These are phyloP conservation scores for Talaromyces ruber DNA, from an alignment of 495 filamentous ascomycete species.

Conservation along the genomic window DNA sequence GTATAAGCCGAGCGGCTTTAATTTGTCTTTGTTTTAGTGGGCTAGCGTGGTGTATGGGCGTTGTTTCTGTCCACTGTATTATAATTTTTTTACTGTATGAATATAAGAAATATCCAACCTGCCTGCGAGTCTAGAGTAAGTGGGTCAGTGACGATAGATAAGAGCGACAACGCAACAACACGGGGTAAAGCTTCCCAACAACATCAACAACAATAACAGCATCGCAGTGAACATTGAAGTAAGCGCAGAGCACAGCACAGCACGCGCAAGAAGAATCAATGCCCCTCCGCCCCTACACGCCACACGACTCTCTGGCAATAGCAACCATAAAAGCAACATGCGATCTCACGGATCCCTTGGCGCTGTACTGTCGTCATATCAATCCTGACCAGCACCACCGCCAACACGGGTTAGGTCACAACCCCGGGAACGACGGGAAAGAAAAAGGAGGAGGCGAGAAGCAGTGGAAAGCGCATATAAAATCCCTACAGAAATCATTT, in stretches of 20 bases:
- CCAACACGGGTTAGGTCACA: no score
- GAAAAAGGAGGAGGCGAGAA: neutral
- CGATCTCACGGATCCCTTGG: slow-evolving; percentile 3
- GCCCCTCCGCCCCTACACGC: neutral
- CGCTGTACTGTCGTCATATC: neutral
- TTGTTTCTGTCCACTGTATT: neutral
- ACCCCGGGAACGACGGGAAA: neutral
- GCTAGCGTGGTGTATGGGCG: neutral
- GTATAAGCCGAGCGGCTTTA: slow-evolving; percentile 33
- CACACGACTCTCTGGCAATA: neutral
- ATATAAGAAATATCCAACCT: neutral
- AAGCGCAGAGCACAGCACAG: no score
- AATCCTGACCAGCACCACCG: neutral
- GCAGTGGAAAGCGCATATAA: slow-evolving; percentile 2
- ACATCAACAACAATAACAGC: neutral
- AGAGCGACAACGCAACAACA: neutral
- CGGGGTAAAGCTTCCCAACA: neutral
- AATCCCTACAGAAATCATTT: neutral
- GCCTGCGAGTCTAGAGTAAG: neutral
- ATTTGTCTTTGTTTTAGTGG: slow-evolving; percentile 1
- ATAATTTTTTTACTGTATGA: neutral
- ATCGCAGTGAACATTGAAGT: no score
- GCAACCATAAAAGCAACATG: slow-evolving; percentile 5
- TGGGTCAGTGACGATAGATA: neutral
- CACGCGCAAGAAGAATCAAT: neutral